Base-by-base conservation (phyloP, 306 rosid genomes). In the Pyrus communis region DNA sequence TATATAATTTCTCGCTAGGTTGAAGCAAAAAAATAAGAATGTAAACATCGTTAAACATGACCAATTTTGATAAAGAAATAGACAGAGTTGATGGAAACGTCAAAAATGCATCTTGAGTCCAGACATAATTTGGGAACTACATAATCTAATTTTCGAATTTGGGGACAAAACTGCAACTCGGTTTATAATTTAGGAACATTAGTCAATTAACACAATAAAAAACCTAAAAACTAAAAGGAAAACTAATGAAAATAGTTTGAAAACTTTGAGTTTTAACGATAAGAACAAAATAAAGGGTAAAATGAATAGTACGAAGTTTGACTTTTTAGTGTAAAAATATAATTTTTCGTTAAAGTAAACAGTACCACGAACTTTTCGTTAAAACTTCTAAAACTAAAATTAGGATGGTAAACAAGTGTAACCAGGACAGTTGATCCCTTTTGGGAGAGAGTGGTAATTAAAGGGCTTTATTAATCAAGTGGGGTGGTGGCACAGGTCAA, bases 401-500 rank as follows among this genome's bases (percentile, higher is more conserved):
- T 60, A 11, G 49, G 67, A 3, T 61, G 70, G 67, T 64, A 38
- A 60, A 55, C 33, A 71, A 68, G 78, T 73, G 78, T 80, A 82
- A 80, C 65, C 79, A 78, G 64, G 77, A 71, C 71, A 71, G 49
- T 67, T 74, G 22, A 30, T 33, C 21, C 55, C 83, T 78, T 87
- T 82, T 31, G 43, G 80, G 69, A 76, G 77, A 67, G 76, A 62
- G 83, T 0, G 84, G 75, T 86, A 83, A 83, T 78, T 77, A 90
- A 91, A 85, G 88, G 68, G 38, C 61, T 59, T 82, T 80, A 11
- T 31, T 82, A 71, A 72, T 79, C 78, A 71, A 77, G 82, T 66
- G 81, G 69, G 69, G 55, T 75, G 51, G 80, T 78, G 5, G 79
- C 59, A 28, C 42, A 80, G 85, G 91, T 89, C 93, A 86, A 91